Conservation (phyloP, 1,284 basidiomycete genomes). For the Stereum hirsutum region DNA sequence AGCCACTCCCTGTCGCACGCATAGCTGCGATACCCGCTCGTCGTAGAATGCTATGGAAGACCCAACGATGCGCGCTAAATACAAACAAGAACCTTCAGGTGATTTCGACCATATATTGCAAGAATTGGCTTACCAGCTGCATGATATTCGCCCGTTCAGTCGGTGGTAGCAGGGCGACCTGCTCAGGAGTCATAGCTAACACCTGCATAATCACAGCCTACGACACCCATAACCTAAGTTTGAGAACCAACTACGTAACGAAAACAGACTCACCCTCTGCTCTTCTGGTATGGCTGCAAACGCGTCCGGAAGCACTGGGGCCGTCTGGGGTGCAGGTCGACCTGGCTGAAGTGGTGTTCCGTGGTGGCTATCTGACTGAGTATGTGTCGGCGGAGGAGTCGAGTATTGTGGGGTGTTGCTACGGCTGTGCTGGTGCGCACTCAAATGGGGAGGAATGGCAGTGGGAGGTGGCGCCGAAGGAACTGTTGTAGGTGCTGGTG, state of each 20-base stretch:
- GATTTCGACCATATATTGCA: background rate
- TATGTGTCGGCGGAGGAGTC: slow-evolving; percentile 3
- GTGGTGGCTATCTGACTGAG: slow-evolving; percentile 6
- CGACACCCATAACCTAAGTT: background rate
- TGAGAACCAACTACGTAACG: slow-evolving; percentile 21
- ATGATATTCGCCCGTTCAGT: slow-evolving; percentile 55
- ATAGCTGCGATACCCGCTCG: too few relatives aligned
- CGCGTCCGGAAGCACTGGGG: slow-evolving; percentile 31
- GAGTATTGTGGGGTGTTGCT: slow-evolving; percentile 7
- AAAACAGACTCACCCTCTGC: slow-evolving; percentile 42
- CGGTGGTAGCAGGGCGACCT: slow-evolving; percentile 52
- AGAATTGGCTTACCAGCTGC: slow-evolving; percentile 43
- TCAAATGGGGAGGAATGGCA: slow-evolving; percentile 10
- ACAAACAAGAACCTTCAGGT: too few relatives aligned
- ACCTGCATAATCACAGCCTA: slow-evolving; percentile 62
- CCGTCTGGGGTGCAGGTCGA: slow-evolving; percentile 12
- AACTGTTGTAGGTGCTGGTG: slow-evolving; percentile 1
- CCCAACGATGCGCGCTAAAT: background rate
- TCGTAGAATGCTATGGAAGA: too few relatives aligned
- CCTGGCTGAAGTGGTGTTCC: slow-evolving; percentile 5
- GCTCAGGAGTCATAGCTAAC: slow-evolving; percentile 60
- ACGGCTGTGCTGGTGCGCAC: slow-evolving; percentile 5
- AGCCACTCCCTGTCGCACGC: too few relatives aligned
- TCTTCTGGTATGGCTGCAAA: slow-evolving; percentile 57
- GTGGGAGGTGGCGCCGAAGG: slow-evolving; percentile 1